Conservation (phyloP, 306 rosid genomes). For the Canavalia ensiformis region DNA sequence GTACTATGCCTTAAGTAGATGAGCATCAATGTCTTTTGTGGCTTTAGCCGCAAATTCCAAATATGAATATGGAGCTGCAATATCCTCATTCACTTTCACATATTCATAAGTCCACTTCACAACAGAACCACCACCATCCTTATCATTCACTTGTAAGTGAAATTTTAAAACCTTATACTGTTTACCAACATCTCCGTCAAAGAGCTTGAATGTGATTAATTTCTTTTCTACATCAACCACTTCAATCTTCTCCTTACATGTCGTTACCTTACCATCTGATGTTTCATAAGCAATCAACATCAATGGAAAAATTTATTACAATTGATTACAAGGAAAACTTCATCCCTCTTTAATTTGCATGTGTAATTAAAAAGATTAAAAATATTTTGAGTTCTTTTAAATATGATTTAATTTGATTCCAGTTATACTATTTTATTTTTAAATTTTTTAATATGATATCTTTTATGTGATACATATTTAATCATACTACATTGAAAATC, state of each 20-base stretch:
- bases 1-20: constrained; percentile 5
- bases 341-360: too few relatives aligned
- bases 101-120: constrained; percentile 16
- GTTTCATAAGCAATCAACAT: background rate
- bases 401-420: too few relatives aligned
- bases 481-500: too few relatives aligned
- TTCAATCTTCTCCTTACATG: background rate
- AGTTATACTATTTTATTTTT: too few relatives aligned
- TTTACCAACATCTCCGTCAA: background rate
- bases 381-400: too few relatives aligned
- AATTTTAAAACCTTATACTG: background rate
- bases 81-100: background rate
- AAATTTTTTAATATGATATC: too few relatives aligned
- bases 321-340: too few relatives aligned
- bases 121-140: background rate
- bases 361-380: too few relatives aligned
- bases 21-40: background rate
- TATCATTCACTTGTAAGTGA: background rate
- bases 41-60: background rate
- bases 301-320: too few relatives aligned
- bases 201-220: background rate
- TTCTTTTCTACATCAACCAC: background rate
- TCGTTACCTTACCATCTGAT: background rate
- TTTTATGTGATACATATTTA: too few relatives aligned
- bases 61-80: constrained; percentile 3